Base-by-base conservation (phyloP, 73 alveolate species). In the Breviolum minutum region DNA sequence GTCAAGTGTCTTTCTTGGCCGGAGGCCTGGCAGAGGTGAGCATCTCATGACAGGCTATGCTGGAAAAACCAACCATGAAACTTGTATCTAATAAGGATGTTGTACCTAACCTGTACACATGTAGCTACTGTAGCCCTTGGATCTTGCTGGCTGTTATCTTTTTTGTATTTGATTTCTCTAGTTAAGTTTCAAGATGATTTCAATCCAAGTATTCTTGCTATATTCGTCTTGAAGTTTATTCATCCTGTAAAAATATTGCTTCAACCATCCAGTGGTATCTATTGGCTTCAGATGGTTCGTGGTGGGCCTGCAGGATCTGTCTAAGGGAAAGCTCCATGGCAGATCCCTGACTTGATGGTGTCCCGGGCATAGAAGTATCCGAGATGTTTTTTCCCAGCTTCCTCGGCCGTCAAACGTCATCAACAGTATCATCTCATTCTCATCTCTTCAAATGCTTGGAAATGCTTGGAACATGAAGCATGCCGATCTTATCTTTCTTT, bases 301-400 rank as follows among this genome's bases (percentile, higher is more conserved):
- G 74, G 87, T 29, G 54, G 62, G 76, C 92, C 92, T 83, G 92
- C 29, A 83, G 63, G 92, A 83, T 83, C 73, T 83, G 92, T 19
- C 61, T 16, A 5, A 83, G 73, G n/a, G 92, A 83, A 6, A 62
- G 92, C 92, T 83, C 92, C 88, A 80, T 80, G 88, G 62, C 63
- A 29, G 92, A 83, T 83, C 92, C 92, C 68, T 80, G 88, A 62
- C 92, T 83, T 17, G 92, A 83, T 61, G 92, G 92, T 19, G 92
- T 83, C 24, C 76, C 92, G 12, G 92, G 92, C 92, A 62, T 6
- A 2, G 92, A 83, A 5, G 92, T 61, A 22, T 83, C 92, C 11
- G 92, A 83, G 76, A 83, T 83, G 13, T 83, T 71, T 74, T 20
- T 83, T 61, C 92, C 76, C 92, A 83, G 92, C 76, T 83, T 83